These are phyloP conservation scores for Mycogone perniciosa DNA, from an alignment of 2,329 filamentous ascomycete species.

Conservation along the genomic window DNA sequence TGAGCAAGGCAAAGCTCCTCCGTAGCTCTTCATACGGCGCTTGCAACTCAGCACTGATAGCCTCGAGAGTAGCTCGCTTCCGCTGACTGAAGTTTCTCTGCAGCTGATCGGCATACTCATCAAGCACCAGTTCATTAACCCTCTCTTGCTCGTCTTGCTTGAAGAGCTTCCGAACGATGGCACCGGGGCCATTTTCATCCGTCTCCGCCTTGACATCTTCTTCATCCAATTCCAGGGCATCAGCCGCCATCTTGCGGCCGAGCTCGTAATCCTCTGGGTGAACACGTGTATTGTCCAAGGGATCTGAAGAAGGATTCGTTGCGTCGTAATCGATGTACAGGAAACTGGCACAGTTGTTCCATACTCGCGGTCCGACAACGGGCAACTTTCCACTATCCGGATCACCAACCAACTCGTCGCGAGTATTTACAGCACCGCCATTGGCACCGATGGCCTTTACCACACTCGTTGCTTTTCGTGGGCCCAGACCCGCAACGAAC, in stretches of 20 bases:
- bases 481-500: slow-evolving; percentile 85
- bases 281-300: slow-evolving; percentile 92
- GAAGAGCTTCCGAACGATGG: slow-evolving; percentile 91
- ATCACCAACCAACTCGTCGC: slow-evolving; percentile 84
- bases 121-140: slow-evolving; percentile 91
- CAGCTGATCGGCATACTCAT: slow-evolving; percentile 94
- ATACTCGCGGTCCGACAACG: slow-evolving; percentile 83
- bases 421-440: slow-evolving; percentile 74
- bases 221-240: slow-evolving; percentile 92
- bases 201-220: slow-evolving; percentile 95
- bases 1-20: slow-evolving; percentile 65
- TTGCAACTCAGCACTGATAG: slow-evolving; percentile 88
- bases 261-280: slow-evolving; percentile 98
- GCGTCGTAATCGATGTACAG: slow-evolving; percentile 82
- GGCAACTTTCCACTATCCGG: slow-evolving; percentile 70
- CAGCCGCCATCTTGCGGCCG: slow-evolving; percentile 95
- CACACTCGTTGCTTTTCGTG: slow-evolving; percentile 75
- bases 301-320: slow-evolving; percentile 77
- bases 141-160: slow-evolving; percentile 89
- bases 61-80: slow-evolving; percentile 93
- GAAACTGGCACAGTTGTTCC: slow-evolving; percentile 96
- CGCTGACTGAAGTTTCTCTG: slow-evolving; percentile 88
- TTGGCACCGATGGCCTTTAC: slow-evolving; percentile 81
- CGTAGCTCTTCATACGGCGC: slow-evolving; percentile 92
- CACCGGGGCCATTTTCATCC: slow-evolving; percentile 81